These are phyloP conservation scores for Eucalyptus cloeziana DNA, from an alignment of 345 rosid genomes.

Conservation along the genomic window DNA sequence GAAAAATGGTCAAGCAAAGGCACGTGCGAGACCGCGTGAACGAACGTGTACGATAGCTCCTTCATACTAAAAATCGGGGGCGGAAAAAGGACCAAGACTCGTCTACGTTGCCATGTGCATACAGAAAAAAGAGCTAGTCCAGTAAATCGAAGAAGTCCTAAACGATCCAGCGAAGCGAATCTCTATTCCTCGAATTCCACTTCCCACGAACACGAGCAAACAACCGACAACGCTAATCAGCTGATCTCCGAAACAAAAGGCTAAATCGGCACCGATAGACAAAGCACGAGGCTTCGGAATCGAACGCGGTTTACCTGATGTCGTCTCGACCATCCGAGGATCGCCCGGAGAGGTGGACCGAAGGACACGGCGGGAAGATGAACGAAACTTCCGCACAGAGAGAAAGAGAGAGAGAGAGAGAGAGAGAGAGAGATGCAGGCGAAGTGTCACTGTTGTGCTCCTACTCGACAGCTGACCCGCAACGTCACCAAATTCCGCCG, in stretches of 20 bases:
- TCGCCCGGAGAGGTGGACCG: not conserved
- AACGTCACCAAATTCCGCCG: not conserved
- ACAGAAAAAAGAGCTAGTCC: not conserved
- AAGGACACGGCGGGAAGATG: not conserved
- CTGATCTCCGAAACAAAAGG: not conserved
- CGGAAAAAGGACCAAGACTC: not conserved
- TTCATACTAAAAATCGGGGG: not conserved
- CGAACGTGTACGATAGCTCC: not conserved
- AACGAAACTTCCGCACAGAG: not conserved
- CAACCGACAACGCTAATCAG: not conserved
- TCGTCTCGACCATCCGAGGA: not conserved
- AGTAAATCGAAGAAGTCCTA: not conserved
- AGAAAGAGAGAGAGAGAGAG: not conserved
- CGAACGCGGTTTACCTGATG: not conserved
- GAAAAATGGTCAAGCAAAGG: not conserved
- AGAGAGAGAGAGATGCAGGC: not conserved
- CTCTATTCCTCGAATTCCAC: not conserved
- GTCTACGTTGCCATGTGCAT: not conserved
- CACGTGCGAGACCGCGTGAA: not conserved
- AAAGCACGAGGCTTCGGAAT: not conserved
- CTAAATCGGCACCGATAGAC: not conserved
- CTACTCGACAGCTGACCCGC: not conserved
- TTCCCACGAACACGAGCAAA: not conserved
- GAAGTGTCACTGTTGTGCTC: not conserved
- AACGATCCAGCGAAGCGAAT: not conserved